Evolutionary conservation across 1,139 yeast species (phyloP), one percentile per base, ranked within the genome.

Genomic region (Nakaseomyces uthaithaninus): DNA sequence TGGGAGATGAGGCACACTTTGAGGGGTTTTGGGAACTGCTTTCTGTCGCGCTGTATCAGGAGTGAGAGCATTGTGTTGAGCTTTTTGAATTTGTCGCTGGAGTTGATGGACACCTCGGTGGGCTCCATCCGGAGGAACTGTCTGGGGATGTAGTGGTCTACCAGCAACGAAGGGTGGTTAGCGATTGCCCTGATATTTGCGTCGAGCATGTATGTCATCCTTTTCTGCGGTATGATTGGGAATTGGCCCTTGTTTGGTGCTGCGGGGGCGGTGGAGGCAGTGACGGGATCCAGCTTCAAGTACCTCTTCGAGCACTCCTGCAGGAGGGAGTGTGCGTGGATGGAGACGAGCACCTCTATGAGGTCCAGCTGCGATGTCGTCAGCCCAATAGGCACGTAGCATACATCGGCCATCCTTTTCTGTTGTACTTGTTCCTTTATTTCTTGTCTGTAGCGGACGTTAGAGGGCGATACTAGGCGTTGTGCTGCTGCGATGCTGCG

Each of bases 81-180:
- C 37, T 72, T 60, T 42, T 65, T 64, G 44, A 79, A 74, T 51
- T 80, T 80, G 27, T 80, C 82, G 16, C 84, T 75, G 22, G 77
- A 65, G 28, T 63, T 62, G 30, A 69, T 63, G 38, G 80, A 61
- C 35, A 72, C 60, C 43, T 75, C 77, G 44, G 74, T 79, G 1
- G 81, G 68, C 47, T 80, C 84, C 75, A 75, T 72, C 30, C 80
- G 61, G 15, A 82, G 56, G 44, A 81, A 63, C 43, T 78, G 77
- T 46, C 77, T 74, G 10, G 91, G 86, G 54, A 81, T 77, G 51
- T 77, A 81, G 56, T 82, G 91, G 51, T 80, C 84, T 25, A 81
- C 87, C 30, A 81, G 55, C 34, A 81, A 62, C 28, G 80, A 75
- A 1, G 89, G 86, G 55, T 82, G 87, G 50, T 72, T 75, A 2